phyloP scores from a whole-genome alignment of 2,329 filamentous ascomycete genomes.

The Biscogniauxia sp. region DNA sequence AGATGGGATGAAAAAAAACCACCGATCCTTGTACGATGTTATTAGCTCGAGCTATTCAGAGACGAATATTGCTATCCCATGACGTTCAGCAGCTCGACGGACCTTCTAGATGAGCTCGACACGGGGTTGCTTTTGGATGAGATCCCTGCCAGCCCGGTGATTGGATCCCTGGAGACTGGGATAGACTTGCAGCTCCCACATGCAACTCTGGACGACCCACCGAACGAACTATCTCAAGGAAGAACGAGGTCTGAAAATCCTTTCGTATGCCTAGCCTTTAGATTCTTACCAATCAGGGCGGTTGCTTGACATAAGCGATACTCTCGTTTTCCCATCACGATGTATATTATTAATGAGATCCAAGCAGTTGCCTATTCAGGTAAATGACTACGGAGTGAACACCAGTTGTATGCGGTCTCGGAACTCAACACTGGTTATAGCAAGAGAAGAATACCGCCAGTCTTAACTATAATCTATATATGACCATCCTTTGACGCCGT shows the following conservation, averaged over 20 bases:
- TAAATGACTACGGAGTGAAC: neutral
- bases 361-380: neutral
- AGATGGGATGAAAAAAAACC: neutral
- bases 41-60: neutral
- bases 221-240: neutral
- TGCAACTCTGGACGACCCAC: neutral
- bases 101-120: neutral
- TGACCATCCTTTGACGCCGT: neutral
- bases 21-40: neutral
- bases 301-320: neutral
- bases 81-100: neutral
- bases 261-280: neutral
- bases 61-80: neutral
- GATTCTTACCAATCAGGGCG: neutral
- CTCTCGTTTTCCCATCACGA: neutral
- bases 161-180: neutral
- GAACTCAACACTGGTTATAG: neutral
- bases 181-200: neutral
- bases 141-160: neutral
- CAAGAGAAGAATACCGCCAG: neutral
- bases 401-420: neutral
- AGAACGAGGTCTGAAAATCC: neutral
- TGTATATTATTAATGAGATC: neutral
- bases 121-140: neutral
- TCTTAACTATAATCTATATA: neutral